Evolutionary conservation across 306 rosid genomes (phyloP).

Genomic region (Prunus persica): Prunus_persica_NCBIv2 NC_034015.1:4117501-4118000

Average conservation of each 20-base stretch:
- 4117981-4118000: too few relatives aligned
- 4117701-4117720: neutral
- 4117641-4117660: neutral
- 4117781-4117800: neutral
- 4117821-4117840: neutral
- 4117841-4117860: neutral
- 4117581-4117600: neutral
- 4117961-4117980: neutral
- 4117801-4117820: neutral
- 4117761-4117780: neutral
- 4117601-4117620: neutral
- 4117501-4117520: neutral
- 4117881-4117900: neutral
- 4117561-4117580: too few relatives aligned
- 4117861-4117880: neutral
- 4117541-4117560: neutral
- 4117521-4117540: neutral
- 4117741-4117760: neutral
- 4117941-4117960: neutral
- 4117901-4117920: neutral
- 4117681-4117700: neutral
- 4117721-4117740: neutral
- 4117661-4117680: neutral
- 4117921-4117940: too few relatives aligned
- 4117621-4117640: neutral